Evolutionary conservation across 116 monocot genomes (phyloP).

Genomic region (Dioscorea cayenensis): DNA sequence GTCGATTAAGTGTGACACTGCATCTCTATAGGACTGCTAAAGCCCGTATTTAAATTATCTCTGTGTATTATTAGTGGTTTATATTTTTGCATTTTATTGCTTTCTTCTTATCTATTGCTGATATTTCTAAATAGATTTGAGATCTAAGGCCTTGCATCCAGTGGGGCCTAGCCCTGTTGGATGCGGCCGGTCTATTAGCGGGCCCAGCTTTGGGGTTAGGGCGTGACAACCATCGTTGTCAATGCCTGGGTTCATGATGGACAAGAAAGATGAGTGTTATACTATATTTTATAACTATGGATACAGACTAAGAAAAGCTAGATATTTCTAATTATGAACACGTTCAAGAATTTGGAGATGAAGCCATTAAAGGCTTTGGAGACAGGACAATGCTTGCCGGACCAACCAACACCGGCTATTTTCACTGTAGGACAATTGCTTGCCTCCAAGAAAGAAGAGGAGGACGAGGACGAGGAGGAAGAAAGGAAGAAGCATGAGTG

Average conservation of each 20-base stretch:
- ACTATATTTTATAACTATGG: slow-evolving; percentile 17
- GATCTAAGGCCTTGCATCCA: too few species aligned
- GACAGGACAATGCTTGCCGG: slow-evolving; percentile 4
- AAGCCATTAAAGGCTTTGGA: slow-evolving; percentile 8
- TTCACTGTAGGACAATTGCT: slow-evolving; percentile 33
- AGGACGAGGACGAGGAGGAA: too few species aligned
- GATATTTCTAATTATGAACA: slow-evolving; percentile 39
- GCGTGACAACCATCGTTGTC: not conserved
- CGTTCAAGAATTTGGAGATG: slow-evolving; percentile 28
- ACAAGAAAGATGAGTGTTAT: slow-evolving; percentile 15
- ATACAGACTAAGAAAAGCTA: slow-evolving; percentile 8
- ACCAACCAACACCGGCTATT: slow-evolving; percentile 11
- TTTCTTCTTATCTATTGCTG: too few species aligned
- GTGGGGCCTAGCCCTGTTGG: too few species aligned
- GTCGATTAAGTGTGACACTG: too few species aligned
- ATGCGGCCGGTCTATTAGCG: too few species aligned
- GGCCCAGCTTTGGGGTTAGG: too few species aligned
- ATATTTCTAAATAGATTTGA: too few species aligned
- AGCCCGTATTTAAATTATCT: too few species aligned
- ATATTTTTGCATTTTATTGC: too few species aligned
- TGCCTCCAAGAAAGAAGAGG: not conserved
- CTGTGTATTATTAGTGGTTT: too few species aligned
- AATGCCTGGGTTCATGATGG: slow-evolving; percentile 16
- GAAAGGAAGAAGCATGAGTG: slow-evolving; percentile 20
- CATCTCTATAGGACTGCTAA: too few species aligned